Base-by-base conservation (phyloP, 2,329 filamentous ascomycete species). In the Cladophialophora immunda region DNA sequence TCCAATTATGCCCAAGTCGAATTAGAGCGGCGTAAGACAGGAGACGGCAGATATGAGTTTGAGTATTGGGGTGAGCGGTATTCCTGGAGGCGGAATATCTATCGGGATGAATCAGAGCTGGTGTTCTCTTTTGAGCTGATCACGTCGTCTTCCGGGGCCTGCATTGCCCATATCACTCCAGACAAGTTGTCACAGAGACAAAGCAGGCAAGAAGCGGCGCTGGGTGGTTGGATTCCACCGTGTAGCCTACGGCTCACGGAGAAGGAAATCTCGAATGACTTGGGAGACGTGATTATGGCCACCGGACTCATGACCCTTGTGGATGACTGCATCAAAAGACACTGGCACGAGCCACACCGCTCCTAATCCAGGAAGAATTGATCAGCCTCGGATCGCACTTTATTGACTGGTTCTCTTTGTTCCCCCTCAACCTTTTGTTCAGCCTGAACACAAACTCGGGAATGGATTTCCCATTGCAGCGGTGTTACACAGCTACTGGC, bases 1-100 rank as follows among this genome's bases (percentile, higher is more conserved):
- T 96, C 93, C 71, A 99, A 98, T 81, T 99, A 99, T 77, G 94
- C 94, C 1, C 93, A 95, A 73, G 89, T 98, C 47, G 92, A 97
- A 71, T 81, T 99, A 58, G 89, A 87, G 72, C 66, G 69, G 25
- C 53, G 45, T 19, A 88, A 92, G 50, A 84, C 87, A 27, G 90
- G 90, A 6, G 82, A 85, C 58, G 89, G 87, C 72, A 94, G 93
- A 80, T 98, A 97, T 78, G 92, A 93, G 63, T 97, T 97, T 74
- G 91, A 94, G 76, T 97, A 97, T 84, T 98, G 95, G 95, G 93
- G 92, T 29, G 86, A 90, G 73, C 86, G 84, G 62, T 98, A 98
- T 79, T 83, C 87, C 60, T 98, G 95, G 95, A 92, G 89, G 78
- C 88, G 93, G 41, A 85, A 90, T 57, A 81, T 86, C 53, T 89